These are phyloP conservation scores for Tetracladium marchalianum DNA, from an alignment of 495 filamentous ascomycete species.

Conservation along the genomic window DNA sequence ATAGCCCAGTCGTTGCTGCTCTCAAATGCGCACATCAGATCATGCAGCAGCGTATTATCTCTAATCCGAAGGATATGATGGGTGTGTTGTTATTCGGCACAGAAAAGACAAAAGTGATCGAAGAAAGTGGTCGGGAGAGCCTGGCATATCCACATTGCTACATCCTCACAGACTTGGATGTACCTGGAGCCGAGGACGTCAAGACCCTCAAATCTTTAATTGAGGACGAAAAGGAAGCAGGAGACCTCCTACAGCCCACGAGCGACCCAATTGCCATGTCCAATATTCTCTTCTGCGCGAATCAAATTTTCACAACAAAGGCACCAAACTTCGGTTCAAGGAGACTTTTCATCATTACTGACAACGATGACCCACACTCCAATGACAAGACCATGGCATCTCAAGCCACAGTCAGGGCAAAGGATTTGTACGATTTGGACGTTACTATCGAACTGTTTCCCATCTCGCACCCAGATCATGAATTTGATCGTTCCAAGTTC, in stretches of 20 bases:
- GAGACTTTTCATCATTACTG: constrained; percentile 89
- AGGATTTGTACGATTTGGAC: constrained; percentile 91
- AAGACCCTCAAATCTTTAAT: constrained; percentile 64
- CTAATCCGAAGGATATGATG: constrained; percentile 95
- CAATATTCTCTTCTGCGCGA: constrained; percentile 87
- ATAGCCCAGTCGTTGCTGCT: constrained; percentile 67
- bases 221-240: constrained; percentile 60
- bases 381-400: constrained; percentile 60
- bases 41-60: constrained; percentile 97
- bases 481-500: constrained; percentile 79
- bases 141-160: constrained; percentile 86
- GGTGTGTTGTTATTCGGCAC: constrained; percentile 93
- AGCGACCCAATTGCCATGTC: constrained; percentile 69
- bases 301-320: constrained; percentile 92
- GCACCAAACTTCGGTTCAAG: constrained; percentile 90
- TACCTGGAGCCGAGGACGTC: constrained; percentile 80
- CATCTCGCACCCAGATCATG: constrained; percentile 61
- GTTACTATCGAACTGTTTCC: constrained; percentile 92
- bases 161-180: constrained; percentile 77
- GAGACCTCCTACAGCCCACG: constrained; percentile 59
- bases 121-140: constrained; percentile 48
- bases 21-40: constrained; percentile 90
- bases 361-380: constrained; percentile 81
- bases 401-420: constrained; percentile 74
- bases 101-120: constrained; percentile 70